Conservation (phyloP, 2,329 filamentous ascomycete species). For the Xylaria sp. region DNA sequence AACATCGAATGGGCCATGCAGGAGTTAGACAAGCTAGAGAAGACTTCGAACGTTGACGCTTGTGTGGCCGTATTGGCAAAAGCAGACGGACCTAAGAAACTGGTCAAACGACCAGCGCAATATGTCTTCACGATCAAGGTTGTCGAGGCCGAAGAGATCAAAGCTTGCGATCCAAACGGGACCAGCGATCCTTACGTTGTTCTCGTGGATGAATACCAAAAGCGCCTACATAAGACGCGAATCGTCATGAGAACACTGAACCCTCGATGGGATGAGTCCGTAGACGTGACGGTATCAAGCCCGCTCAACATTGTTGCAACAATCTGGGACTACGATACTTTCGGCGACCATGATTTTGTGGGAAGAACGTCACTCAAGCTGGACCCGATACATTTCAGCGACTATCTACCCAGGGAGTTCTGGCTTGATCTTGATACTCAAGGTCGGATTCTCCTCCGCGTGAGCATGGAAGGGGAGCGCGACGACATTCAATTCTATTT, state of each 20-base stretch:
- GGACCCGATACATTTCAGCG: slow-evolving; percentile 95
- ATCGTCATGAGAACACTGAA: slow-evolving; percentile 88
- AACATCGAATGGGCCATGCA: slow-evolving; percentile 94
- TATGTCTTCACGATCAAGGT: slow-evolving; percentile 99
- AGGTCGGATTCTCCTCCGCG: slow-evolving; percentile 77
- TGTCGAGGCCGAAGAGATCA: slow-evolving; percentile 93
- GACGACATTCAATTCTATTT: slow-evolving; percentile 99
- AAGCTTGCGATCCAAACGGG: slow-evolving; percentile 94
- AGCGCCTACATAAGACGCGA: slow-evolving; percentile 88
- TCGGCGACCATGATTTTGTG: slow-evolving; percentile 96
- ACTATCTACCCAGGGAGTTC: slow-evolving; percentile 92
- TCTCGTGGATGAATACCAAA: slow-evolving; percentile 94
- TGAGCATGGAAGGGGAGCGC: slow-evolving; percentile 97
- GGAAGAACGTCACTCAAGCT: slow-evolving; percentile 94
- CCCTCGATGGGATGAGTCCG: slow-evolving; percentile 93
- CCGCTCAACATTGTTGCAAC: slow-evolving; percentile 93
- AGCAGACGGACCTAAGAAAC: slow-evolving; percentile 63
- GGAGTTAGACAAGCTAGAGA: slow-evolving; percentile 85
- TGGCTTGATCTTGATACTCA: slow-evolving; percentile 98
- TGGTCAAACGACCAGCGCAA: slow-evolving; percentile 65
- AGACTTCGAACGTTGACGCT: slow-evolving; percentile 82
- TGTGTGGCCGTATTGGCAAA: slow-evolving; percentile 78
- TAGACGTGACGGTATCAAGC: slow-evolving; percentile 90
- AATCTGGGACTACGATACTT: slow-evolving; percentile 96
- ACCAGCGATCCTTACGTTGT: slow-evolving; percentile 96